phyloP scores from a whole-genome alignment of 2,329 filamentous ascomycete genomes.

The Venturia nashicola region DNA sequence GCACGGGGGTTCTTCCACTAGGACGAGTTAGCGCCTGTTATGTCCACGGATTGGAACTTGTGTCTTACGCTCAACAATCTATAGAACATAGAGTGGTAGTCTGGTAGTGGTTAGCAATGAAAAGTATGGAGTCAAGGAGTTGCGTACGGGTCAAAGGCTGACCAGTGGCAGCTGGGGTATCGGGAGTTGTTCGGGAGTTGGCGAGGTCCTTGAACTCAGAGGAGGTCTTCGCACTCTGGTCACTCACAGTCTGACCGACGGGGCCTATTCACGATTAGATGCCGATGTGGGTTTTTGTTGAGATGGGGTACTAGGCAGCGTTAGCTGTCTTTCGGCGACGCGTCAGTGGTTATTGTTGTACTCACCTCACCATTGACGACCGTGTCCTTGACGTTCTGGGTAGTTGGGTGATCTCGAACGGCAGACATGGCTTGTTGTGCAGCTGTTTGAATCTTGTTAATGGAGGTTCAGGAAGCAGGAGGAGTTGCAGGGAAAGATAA shows the following conservation, averaged over 20 bases:
- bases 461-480: background rate
- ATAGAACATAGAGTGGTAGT: constrained; percentile 57
- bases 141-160: constrained; percentile 49
- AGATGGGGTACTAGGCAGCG: background rate
- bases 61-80: constrained; percentile 46
- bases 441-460: constrained; percentile 22
- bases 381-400: constrained; percentile 31
- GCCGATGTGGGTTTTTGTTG: background rate
- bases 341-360: constrained; percentile 7
- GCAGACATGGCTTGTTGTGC: constrained; percentile 35
- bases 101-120: constrained; percentile 19
- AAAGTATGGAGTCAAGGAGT: background rate
- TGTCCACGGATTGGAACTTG: background rate
- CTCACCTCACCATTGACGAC: constrained; percentile 33
- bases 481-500: background rate
- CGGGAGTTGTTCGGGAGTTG: constrained; percentile 39
- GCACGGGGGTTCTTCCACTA: constrained; percentile 55
- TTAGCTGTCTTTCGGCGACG: background rate
- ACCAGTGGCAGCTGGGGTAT: constrained; percentile 43
- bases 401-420: constrained; percentile 36
- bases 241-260: constrained; percentile 43
- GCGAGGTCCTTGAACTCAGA: constrained; percentile 47
- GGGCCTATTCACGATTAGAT: constrained; percentile 31
- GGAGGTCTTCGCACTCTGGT: constrained; percentile 42
- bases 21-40: constrained; percentile 4